Evolutionary conservation across 306 rosid genomes (phyloP), one percentile per base, ranked within the genome.

Genomic region (Prunus padus): DNA sequence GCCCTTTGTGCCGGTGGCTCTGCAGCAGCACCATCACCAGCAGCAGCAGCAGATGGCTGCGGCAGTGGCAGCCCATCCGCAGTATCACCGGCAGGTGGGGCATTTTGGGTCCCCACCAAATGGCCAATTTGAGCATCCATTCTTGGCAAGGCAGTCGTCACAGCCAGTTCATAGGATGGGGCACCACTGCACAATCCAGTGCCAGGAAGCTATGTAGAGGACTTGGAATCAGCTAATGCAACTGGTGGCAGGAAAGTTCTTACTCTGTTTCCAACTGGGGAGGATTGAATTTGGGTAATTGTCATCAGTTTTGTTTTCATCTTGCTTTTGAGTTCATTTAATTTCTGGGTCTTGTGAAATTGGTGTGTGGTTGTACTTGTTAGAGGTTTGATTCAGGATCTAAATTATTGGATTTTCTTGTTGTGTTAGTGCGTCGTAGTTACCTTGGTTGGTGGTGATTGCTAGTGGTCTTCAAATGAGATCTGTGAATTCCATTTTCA

Each of bases 81-180:
- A 84, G 83, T 90, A 77, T 84, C 93, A 82, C 65, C 75, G 97
- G 57, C 98, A 89, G 71, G 95, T 87, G 33, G 93, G 91, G 28
- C 97, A 94, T 81, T 94, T 87, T 5, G 97, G 97, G 40, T 94
- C 98, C 0, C 96, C 96, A 0, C 89, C 96, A 2, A 93, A 89
- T 20, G 97, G 97, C 16, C 94, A 92, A 67, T 94, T 91, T 33
- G 98, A 95, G 75, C 96, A 90, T 73, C 86, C 96, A 0, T 92
- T 92, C 64, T 76, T 95, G 56, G 81, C 92, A 3, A 87, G 97
- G 83, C 98, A 86, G 78, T 80, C 85, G 71, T 78, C 85, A 3
- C 96, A 85, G 76, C 78, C 83, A 20, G 82, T 85, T 80, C 93
- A 92, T 75, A 88, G 97, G 84, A 85, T 92, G 81, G 97, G 60